Evolutionary conservation across 306 rosid species (phyloP), one percentile per base, ranked within the genome.

Genomic region (Crotalaria pallida): DNA sequence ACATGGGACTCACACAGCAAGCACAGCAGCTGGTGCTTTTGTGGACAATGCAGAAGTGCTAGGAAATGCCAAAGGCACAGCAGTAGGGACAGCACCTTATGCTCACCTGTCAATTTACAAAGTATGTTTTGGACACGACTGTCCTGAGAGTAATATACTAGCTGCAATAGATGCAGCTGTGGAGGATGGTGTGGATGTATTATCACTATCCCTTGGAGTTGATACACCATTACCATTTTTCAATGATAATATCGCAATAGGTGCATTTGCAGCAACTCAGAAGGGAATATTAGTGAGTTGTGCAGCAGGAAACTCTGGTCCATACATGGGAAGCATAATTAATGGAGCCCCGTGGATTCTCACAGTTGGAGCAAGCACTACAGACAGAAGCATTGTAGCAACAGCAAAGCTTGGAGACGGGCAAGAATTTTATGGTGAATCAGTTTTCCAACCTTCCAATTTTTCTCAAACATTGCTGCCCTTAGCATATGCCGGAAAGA

Each of bases 341-440:
- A 90, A 90, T 10, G 91, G 77, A 71, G 93, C 93, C 1, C 98
- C 93, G 0, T 93, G 96, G 98, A 71, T 90, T 27, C 86, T 82
- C 74, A 82, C 89, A 29, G 84, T 85, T 12, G 89, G 89, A 73
- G 89, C 89, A 69, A 85, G 84, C 84, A 82, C 78, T 7, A 73
- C 71, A 6, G 98, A 88, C 68, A 78, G 96, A 83, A 80, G 64
- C 65, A 80, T 88, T 16, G 68, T 40, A 29, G 80, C 88, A 22
- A 41, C 76, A 6, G 81, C 81, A 11, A 77, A 79, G 78, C 85
- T 85, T 10, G 90, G 85, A 65, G 77, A 81, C 22, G 82, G 82
- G 23, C 72, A 69, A 65, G 74, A 82, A 73, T 76, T 73, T 33
- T 78, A 73, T 0, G 84, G 89, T 0, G 83, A 85, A 79, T 69